Evolutionary conservation across 1,139 yeast species (phyloP).

Genomic region (Geotrichum candidum): DNA sequence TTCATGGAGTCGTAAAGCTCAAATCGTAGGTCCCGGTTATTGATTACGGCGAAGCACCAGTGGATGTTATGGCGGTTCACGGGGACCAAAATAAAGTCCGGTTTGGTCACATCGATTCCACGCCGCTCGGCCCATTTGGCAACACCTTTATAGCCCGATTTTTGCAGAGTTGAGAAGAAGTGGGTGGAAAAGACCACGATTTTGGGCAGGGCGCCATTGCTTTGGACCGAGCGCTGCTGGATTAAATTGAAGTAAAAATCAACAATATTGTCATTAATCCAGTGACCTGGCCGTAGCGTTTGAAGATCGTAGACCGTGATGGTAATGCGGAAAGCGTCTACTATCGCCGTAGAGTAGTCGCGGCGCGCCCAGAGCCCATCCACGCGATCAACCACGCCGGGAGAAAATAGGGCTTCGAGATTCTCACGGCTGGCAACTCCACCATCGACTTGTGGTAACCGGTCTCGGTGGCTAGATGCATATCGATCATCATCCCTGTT

Average conservation of each 20-base stretch:
- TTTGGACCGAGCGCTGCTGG: constrained; percentile 37
- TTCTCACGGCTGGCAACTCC: background rate
- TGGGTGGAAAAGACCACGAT: constrained; percentile 79
- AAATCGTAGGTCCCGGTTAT: constrained; percentile 53
- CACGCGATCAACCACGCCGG: background rate
- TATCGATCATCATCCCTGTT: background rate
- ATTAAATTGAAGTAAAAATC: constrained; percentile 71
- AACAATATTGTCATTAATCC: constrained; percentile 89
- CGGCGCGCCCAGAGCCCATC: background rate
- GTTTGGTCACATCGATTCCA: constrained; percentile 57
- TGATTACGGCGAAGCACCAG: constrained; percentile 85
- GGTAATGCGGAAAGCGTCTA: constrained; percentile 50
- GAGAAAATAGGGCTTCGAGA: background rate
- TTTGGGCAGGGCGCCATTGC: constrained; percentile 31
- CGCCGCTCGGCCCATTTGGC: constrained; percentile 85
- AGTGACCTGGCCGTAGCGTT: constrained; percentile 61
- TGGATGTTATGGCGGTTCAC: constrained; percentile 77
- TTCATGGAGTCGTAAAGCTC: constrained; percentile 73
- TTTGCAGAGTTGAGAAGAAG: constrained; percentile 65
- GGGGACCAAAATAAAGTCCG: constrained; percentile 70
- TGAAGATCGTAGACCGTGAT: constrained; percentile 59
- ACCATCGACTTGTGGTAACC: background rate
- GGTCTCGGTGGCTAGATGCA: background rate
- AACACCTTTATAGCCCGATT: constrained; percentile 71
- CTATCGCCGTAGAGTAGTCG: constrained; percentile 29